Evolutionary conservation across 768 basidiomycete species (phyloP).

Genomic region (Termitomyces sp.): DNA sequence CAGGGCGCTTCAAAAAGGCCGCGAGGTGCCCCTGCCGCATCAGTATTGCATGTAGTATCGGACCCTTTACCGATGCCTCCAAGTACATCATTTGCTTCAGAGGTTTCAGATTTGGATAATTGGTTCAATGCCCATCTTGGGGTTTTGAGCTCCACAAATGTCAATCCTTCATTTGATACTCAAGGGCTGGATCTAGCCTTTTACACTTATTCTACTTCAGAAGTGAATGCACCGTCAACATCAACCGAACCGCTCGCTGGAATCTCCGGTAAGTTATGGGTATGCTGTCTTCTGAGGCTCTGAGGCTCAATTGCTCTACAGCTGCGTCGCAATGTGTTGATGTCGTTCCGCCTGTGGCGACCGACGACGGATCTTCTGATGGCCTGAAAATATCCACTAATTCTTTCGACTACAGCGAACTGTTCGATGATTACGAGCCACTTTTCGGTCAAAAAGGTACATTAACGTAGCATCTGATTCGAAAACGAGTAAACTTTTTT

Average conservation of each 20-base stretch:
- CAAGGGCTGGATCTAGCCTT: not conserved
- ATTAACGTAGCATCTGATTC: not conserved
- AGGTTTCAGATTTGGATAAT: slow-evolving; percentile 21
- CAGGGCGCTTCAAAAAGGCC: slow-evolving; percentile 21
- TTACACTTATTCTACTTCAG: slow-evolving; percentile 1
- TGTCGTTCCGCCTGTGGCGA: not conserved
- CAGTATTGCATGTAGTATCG: slow-evolving; percentile 23
- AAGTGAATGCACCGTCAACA: not conserved
- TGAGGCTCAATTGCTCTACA: not conserved
- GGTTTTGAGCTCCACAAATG: slow-evolving; percentile 3
- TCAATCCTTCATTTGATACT: slow-evolving; percentile 17
- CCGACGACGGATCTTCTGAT: no score
- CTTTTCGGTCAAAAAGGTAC: not conserved
- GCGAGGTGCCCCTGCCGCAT: slow-evolving; percentile 9
- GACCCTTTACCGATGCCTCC: slow-evolving; percentile 21
- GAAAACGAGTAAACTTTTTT: not conserved
- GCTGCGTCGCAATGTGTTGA: not conserved
- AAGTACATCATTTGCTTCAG: not conserved
- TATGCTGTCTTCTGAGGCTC: not conserved
- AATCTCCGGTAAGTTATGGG: not conserved
- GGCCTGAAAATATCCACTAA: not conserved
- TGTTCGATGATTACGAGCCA: slow-evolving; percentile 6
- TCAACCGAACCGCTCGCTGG: not conserved
- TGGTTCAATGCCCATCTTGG: slow-evolving; percentile 30
- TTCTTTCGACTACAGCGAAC: slow-evolving; percentile 3